A percentile compares a stretch with the other conserved stretches of the same genome.
phyloP scores from a whole-genome alignment of 1,139 yeast genomes.

The Yamadazyma spencermartinsiae region DNA sequence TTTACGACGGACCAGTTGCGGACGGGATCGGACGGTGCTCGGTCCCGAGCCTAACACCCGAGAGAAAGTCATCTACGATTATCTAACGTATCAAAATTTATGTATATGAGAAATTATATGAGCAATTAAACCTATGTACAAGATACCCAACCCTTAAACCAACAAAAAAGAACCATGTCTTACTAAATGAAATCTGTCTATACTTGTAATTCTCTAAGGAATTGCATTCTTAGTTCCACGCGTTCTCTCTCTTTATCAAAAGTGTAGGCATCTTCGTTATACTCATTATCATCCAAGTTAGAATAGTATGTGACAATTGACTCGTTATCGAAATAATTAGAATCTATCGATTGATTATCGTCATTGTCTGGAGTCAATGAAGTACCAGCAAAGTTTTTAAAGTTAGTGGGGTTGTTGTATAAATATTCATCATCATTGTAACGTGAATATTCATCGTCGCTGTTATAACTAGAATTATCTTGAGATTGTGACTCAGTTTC shows the following conservation, averaged over 20 bases:
- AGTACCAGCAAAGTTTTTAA: conserved; percentile 36
- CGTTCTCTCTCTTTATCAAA: conserved; percentile 35
- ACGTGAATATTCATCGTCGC: background rate
- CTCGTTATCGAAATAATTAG: conserved; percentile 12
- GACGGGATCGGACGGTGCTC: too few species aligned
- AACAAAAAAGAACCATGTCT: background rate
- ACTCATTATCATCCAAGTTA: conserved; percentile 10
- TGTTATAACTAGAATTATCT: background rate
- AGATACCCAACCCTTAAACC: background rate
- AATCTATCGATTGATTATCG: conserved; percentile 16
- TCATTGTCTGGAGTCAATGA: conserved; percentile 18
- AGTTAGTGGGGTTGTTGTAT: conserved; percentile 24
- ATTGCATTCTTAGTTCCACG: conserved; percentile 40
- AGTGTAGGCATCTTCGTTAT: conserved; percentile 10
- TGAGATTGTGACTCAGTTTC: background rate
- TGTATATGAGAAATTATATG: too few species aligned
- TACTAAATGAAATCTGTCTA: conserved; percentile 2
- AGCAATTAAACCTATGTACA: conserved; percentile 1
- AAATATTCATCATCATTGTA: conserved; percentile 29
- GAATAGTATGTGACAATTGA: conserved; percentile 24
- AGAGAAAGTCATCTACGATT: background rate
- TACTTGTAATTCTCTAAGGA: conserved; percentile 31
- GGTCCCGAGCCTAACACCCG: background rate
- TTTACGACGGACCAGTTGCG: too few species aligned
- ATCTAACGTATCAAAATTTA: too few species aligned